Conservation (phyloP, 371 early-diverging fungal genomes). For the Chytridium lagenaria region DNA sequence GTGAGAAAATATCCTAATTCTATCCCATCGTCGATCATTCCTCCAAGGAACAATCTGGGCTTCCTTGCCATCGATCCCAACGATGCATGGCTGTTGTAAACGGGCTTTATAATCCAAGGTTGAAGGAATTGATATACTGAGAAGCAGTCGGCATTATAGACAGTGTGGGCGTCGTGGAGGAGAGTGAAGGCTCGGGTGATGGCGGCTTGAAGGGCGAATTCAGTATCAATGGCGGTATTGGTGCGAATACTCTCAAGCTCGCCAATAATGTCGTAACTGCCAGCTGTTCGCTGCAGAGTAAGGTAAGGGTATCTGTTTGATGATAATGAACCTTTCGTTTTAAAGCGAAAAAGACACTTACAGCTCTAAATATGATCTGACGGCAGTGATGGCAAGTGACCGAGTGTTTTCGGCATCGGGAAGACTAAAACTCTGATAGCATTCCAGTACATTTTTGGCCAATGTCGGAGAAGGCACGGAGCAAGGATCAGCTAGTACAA, state of each 20-base stretch:
- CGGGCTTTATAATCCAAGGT: not conserved
- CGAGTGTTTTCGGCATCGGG: not conserved
- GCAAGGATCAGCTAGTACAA: not conserved
- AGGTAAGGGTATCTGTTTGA: not conserved
- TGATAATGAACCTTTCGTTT: not conserved
- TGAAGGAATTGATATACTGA: not conserved
- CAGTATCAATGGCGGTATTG: not conserved
- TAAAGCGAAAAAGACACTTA: not conserved
- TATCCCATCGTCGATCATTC: not conserved
- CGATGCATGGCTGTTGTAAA: not conserved
- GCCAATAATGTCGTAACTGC: not conserved
- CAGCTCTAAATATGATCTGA: not conserved
- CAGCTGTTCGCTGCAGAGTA: not conserved
- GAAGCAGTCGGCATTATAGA: not conserved
- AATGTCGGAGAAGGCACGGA: not conserved
- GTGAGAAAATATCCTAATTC: not conserved
- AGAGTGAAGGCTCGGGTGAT: not conserved
- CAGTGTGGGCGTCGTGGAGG: not conserved
- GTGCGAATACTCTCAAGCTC: not conserved
- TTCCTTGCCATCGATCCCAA: not conserved
- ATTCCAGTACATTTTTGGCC: not conserved
- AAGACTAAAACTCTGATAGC: not conserved
- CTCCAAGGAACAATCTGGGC: not conserved
- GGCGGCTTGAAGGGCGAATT: not conserved
- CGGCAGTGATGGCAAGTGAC: not conserved